phyloP scores from a whole-genome alignment of 352 stramenopile species.

The Phytophthora aleatoria region DNA sequence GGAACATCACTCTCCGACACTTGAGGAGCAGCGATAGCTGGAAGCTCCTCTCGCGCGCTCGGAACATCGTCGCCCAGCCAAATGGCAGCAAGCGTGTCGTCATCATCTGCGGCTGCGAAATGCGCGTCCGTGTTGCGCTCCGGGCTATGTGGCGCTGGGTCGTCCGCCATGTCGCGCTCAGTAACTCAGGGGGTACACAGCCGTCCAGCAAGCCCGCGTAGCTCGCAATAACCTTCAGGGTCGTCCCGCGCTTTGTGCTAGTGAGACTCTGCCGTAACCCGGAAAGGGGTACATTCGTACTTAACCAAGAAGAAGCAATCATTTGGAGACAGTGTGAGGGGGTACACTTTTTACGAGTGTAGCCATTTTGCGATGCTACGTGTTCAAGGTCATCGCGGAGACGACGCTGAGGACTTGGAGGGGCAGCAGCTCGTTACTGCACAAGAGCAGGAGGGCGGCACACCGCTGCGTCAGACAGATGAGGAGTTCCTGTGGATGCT shows the following conservation, averaged over 20 bases:
- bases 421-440: constrained; percentile 6
- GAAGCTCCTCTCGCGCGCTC: constrained; percentile 22
- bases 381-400: constrained; percentile 19
- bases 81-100: constrained; percentile 8
- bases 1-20: background rate
- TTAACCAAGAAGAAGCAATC: constrained; percentile 2
- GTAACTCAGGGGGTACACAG: background rate
- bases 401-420: constrained; percentile 3
- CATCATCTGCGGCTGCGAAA: constrained; percentile 7
- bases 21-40: constrained; percentile 21
- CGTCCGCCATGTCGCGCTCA: constrained; percentile 25
- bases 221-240: constrained; percentile 6
- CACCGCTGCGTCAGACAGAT: constrained; percentile 40
- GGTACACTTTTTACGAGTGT: constrained; percentile 12
- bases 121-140: constrained; percentile 2
- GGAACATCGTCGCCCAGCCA: constrained; percentile 8
- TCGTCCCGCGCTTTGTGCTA: constrained; percentile 29
- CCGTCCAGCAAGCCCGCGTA: constrained; percentile 7
- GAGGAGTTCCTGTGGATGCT: constrained; percentile 73
- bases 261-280: constrained; percentile 3
- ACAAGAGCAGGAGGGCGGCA: constrained; percentile 29
- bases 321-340: constrained; percentile 2
- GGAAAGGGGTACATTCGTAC: constrained; percentile 12
- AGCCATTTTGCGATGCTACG: constrained; percentile 31
- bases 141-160: constrained; percentile 13